These are phyloP conservation scores for Pelargonium australe DNA, from an alignment of 441 rosid genomes.

Conservation along the genomic window DNA sequence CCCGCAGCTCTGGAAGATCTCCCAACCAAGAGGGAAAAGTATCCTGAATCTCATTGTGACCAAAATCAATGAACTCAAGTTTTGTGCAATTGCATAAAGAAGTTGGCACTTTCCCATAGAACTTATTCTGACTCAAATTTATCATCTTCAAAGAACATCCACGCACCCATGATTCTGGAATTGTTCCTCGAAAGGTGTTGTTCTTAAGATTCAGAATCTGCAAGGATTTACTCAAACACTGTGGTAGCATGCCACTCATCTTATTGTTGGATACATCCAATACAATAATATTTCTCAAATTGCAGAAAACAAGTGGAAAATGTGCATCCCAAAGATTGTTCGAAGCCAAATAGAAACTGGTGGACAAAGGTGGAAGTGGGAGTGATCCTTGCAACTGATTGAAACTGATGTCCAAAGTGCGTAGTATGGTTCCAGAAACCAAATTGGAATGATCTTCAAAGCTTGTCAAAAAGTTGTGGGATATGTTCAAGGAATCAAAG, in stretches of 20 bases:
- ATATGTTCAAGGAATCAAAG: not conserved
- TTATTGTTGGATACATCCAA: not conserved
- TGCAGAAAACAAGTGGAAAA: not conserved
- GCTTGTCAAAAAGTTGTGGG: not conserved
- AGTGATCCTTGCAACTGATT: not conserved
- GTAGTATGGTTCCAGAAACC: too few relatives aligned
- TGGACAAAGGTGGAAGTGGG: not conserved
- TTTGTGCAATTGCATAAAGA: not conserved
- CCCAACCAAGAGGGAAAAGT: not conserved
- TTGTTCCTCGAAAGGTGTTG: not conserved
- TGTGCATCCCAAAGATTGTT: not conserved
- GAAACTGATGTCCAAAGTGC: not conserved
- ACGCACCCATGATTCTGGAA: not conserved
- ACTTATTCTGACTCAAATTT: not conserved
- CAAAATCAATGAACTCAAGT: not conserved
- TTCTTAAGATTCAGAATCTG: not conserved
- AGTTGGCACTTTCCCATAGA: not conserved
- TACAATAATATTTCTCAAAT: not conserved
- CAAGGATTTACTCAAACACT: not conserved
- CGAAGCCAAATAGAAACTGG: not conserved
- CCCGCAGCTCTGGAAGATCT: not conserved
- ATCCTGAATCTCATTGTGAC: not conserved
- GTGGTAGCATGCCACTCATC: not conserved
- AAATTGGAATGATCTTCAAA: not conserved
- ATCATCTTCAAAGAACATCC: not conserved